Conservation (phyloP, 2,329 filamentous ascomycete genomes). For the Exophiala sideris region DNA sequence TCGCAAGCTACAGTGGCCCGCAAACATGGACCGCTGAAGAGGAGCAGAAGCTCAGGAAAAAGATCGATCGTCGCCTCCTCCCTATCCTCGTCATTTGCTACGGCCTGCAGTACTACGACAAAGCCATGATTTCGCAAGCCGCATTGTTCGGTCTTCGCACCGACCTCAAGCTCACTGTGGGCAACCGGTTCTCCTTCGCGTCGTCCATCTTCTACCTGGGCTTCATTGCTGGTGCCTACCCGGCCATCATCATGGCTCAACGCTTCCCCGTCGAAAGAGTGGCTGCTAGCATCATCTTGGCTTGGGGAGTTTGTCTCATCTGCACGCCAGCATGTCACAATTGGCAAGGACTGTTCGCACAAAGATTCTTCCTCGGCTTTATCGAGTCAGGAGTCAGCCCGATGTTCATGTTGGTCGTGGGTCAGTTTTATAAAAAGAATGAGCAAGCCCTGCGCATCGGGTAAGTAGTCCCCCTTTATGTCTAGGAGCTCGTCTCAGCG, state of each 20-base stretch:
- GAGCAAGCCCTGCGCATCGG: slow-evolving; percentile 64
- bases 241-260: slow-evolving; percentile 67
- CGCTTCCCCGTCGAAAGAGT: slow-evolving; percentile 62
- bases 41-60: slow-evolving; percentile 34
- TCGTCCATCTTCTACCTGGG: slow-evolving; percentile 62
- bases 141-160: slow-evolving; percentile 43
- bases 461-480: slow-evolving; percentile 1
- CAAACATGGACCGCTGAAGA: slow-evolving; percentile 47
- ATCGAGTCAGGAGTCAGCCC: slow-evolving; percentile 64
- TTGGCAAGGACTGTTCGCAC: slow-evolving; percentile 61
- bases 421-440: slow-evolving; percentile 60
- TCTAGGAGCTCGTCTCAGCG: background rate
- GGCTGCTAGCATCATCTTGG: slow-evolving; percentile 59
- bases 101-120: slow-evolving; percentile 52
- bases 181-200: slow-evolving; percentile 39
- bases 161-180: slow-evolving; percentile 40
- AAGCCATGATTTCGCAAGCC: slow-evolving; percentile 55
- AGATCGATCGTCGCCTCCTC: slow-evolving; percentile 45
- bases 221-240: slow-evolving; percentile 70
- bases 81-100: slow-evolving; percentile 53
- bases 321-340: slow-evolving; percentile 63
- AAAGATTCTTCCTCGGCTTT: slow-evolving; percentile 62
- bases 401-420: slow-evolving; percentile 62
- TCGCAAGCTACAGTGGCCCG: slow-evolving; percentile 43
- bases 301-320: slow-evolving; percentile 67